A percentile compares a stretch with the other conserved stretches of the same genome.
phyloP scores from a whole-genome alignment of 2,329 filamentous ascomycete genomes.

The Fusarium ambrosium region DNA sequence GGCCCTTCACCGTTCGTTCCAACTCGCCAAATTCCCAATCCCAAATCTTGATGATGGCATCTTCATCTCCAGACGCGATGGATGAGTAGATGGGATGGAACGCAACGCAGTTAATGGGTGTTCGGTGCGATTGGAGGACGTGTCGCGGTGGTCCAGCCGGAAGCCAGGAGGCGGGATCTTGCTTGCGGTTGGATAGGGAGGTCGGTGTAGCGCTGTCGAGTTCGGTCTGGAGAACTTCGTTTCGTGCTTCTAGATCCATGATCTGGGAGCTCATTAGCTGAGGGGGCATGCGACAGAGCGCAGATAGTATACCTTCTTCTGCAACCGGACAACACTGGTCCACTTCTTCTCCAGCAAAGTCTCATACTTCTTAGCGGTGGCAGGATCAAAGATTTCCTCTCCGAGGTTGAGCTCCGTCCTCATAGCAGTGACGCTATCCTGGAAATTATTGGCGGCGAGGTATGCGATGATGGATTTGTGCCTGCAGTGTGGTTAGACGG shows the following conservation, averaged over 20 bases:
- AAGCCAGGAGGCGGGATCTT: conserved; percentile 86
- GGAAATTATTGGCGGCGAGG: conserved; percentile 78
- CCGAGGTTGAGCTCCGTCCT: conserved; percentile 82
- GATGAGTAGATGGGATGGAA: conserved; percentile 94
- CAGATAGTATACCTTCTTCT: conserved; percentile 83
- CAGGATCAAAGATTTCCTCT: conserved; percentile 78
- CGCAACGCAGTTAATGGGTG: conserved; percentile 86
- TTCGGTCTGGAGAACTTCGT: conserved; percentile 81
- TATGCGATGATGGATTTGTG: conserved; percentile 96
- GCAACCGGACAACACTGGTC: conserved; percentile 93
- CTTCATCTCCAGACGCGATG: conserved; percentile 89
- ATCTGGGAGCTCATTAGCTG: conserved; percentile 69
- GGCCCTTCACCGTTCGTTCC: conserved; percentile 89
- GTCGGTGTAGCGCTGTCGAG: conserved; percentile 84
- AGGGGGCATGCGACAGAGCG: conserved; percentile 5
- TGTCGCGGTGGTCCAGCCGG: conserved; percentile 86
- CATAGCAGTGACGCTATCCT: conserved; percentile 77
- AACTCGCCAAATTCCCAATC: conserved; percentile 95
- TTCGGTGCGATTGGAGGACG: conserved; percentile 86
- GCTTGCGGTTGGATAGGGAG: conserved; percentile 75
- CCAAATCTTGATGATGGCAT: conserved; percentile 96
- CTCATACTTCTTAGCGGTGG: conserved; percentile 93
- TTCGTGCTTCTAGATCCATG: conserved; percentile 89
- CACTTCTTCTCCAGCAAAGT: conserved; percentile 97
- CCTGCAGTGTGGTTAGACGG: conserved; percentile 58